Evolutionary conservation across 73 alveolate species (phyloP).

Genomic region (Strombidium stylifer): DNA sequence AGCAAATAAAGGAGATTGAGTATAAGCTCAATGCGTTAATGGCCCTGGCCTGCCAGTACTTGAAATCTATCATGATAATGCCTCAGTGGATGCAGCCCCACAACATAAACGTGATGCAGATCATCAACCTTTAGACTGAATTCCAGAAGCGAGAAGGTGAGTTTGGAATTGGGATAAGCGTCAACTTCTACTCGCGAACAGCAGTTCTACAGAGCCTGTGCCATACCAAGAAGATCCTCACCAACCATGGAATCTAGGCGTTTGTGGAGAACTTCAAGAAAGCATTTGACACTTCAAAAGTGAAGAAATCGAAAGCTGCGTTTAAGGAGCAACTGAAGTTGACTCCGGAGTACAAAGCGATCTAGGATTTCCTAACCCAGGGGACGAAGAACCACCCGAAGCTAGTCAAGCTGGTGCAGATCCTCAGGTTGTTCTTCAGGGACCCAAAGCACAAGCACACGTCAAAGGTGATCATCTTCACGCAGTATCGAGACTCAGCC

Average conservation of each 20-base stretch:
- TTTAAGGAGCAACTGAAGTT: constrained; percentile 14
- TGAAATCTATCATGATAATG: constrained; percentile 5
- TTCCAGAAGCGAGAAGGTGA: constrained; percentile 22
- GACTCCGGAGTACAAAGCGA: constrained; percentile 10
- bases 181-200: too few relatives aligned
- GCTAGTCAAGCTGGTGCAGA: constrained; percentile 32
- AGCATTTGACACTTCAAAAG: constrained; percentile 13
- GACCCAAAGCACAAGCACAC: constrained; percentile 31
- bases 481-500: constrained; percentile 75
- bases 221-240: constrained; percentile 44
- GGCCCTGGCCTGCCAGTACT: constrained; percentile 7
- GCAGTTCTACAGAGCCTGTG: constrained; percentile 10
- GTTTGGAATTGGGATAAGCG: too few relatives aligned
- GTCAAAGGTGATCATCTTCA: constrained; percentile 66
- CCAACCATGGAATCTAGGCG: constrained; percentile 41
- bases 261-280: constrained; percentile 34
- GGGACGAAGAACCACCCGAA: constrained; percentile 48
- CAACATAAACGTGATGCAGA: constrained; percentile 1
- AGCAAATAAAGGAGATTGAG: constrained; percentile 31
- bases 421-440: constrained; percentile 18
- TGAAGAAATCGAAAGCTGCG: constrained; percentile 10
- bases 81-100: constrained; percentile 15
- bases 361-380: constrained; percentile 6
- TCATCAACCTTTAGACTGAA: constrained; percentile 10
- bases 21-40: background rate